These are phyloP conservation scores for Silene latifolia DNA, from an alignment of 148 eudicot genomes.

Conservation along the genomic window DNA sequence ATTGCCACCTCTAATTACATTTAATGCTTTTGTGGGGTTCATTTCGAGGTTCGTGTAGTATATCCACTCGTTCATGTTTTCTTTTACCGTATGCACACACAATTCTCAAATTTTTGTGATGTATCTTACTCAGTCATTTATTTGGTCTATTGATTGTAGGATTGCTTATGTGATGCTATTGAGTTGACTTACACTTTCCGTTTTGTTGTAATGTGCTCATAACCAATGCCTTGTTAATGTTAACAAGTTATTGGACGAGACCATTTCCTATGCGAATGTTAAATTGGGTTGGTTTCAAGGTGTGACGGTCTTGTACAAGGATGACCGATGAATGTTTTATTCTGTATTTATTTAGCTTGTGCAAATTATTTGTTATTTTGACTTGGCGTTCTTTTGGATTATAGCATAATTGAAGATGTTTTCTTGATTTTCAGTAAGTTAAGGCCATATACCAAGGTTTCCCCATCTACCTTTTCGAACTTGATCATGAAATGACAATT, in stretches of 20 bases:
- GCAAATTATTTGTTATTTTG: conserved; percentile 14
- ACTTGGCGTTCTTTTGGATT: conserved; percentile 7
- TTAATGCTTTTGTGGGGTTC: conserved; percentile 2
- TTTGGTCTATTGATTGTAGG: conserved; percentile 13
- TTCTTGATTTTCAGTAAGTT: conserved; percentile 5
- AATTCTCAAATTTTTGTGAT: background rate
- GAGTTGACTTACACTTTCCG: conserved; percentile 25
- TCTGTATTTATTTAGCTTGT: conserved; percentile 6
- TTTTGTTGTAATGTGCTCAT: background rate
- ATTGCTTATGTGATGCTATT: conserved; percentile 2
- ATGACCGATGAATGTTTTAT: background rate
- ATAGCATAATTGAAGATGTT: conserved; percentile 17
- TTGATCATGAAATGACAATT: conserved; percentile 43
- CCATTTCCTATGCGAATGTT: background rate
- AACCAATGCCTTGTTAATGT: no score
- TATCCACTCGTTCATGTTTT: no score
- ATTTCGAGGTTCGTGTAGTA: background rate
- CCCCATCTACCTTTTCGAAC: background rate
- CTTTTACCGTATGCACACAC: no score
- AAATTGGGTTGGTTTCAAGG: background rate
- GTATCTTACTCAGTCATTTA: background rate
- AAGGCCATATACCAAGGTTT: conserved; percentile 13
- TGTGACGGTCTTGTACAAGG: background rate
- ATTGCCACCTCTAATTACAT: no score
- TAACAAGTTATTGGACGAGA: background rate